Percentiles rank a stretch among this genome's conserved stretches.
Conservation (phyloP, 306 rosid species). For the Oxytropis ochrocephala region DNA sequence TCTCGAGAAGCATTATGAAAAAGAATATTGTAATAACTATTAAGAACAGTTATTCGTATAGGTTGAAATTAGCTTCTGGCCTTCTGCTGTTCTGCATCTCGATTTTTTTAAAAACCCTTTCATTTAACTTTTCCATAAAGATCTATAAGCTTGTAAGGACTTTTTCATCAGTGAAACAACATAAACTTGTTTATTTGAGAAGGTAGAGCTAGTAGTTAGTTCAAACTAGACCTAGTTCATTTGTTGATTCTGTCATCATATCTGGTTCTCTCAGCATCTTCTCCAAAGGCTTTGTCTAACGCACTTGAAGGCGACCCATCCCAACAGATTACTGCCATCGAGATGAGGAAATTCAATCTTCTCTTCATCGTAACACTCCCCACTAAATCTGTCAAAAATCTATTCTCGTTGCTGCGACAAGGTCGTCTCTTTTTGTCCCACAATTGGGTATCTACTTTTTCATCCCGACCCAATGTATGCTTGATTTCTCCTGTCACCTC, state of each 20-base stretch:
- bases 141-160: background rate
- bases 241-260: background rate
- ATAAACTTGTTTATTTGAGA: background rate
- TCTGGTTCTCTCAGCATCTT: background rate
- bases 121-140: too few species aligned
- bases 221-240: background rate
- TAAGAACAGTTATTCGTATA: too few species aligned
- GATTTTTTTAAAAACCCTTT: background rate
- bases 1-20: background rate
- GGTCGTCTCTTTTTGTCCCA: background rate
- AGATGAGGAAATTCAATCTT: background rate
- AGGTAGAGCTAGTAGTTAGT: background rate
- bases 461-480: background rate
- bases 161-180: background rate
- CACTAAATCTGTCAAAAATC: background rate
- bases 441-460: background rate
- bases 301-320: background rate
- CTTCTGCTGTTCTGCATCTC: background rate
- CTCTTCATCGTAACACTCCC: background rate
- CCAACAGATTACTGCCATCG: background rate
- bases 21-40: background rate
- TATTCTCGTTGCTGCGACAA: background rate
- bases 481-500: background rate
- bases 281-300: background rate
- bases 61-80: background rate